A percentile compares a stretch with the other conserved stretches of the same genome.
Conservation (phyloP, 2,329 filamentous ascomycete genomes). For the Scytalidium sp. region DNA sequence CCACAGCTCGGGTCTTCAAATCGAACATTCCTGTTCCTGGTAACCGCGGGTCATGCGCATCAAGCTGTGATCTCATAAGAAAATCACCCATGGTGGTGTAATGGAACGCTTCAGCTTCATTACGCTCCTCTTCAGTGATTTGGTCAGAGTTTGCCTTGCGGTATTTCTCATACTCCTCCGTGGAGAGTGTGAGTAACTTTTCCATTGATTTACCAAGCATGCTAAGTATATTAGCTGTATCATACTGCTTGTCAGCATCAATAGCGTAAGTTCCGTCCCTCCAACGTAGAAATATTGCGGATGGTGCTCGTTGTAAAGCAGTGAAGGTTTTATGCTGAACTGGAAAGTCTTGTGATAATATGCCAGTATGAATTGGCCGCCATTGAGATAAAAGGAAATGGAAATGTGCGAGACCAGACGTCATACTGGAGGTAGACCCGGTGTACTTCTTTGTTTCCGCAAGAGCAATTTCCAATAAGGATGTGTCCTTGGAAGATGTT, state of each 20-base stretch:
- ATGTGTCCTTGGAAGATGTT: constrained; percentile 82
- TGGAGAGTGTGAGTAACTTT: constrained; percentile 83
- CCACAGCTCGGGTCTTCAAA: constrained; percentile 88
- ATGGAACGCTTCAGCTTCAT: constrained; percentile 76
- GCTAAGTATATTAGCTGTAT: constrained; percentile 80
- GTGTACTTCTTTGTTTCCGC: constrained; percentile 74
- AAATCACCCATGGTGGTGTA: constrained; percentile 86
- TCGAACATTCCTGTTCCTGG: constrained; percentile 95
- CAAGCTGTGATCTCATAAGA: constrained; percentile 91
- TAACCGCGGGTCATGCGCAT: constrained; percentile 81
- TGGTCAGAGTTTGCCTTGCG: constrained; percentile 64
- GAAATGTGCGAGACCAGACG: constrained; percentile 80
- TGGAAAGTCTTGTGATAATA: constrained; percentile 66
- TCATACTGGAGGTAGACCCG: constrained; percentile 97
- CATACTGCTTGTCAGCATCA: constrained; percentile 91
- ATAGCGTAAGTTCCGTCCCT: constrained; percentile 89
- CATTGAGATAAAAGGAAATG: constrained; percentile 87
- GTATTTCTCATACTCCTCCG: constrained; percentile 82
- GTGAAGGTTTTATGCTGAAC: constrained; percentile 67
- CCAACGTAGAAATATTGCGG: constrained; percentile 77
- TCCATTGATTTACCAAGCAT: constrained; percentile 96
- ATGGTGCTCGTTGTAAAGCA: constrained; percentile 66
- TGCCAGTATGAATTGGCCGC: constrained; percentile 65
- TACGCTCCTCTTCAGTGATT: constrained; percentile 68
- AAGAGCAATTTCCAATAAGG: constrained; percentile 65